phyloP scores from a whole-genome alignment of 108 stramenopile genomes.

The Cyclotella sp. region DNA sequence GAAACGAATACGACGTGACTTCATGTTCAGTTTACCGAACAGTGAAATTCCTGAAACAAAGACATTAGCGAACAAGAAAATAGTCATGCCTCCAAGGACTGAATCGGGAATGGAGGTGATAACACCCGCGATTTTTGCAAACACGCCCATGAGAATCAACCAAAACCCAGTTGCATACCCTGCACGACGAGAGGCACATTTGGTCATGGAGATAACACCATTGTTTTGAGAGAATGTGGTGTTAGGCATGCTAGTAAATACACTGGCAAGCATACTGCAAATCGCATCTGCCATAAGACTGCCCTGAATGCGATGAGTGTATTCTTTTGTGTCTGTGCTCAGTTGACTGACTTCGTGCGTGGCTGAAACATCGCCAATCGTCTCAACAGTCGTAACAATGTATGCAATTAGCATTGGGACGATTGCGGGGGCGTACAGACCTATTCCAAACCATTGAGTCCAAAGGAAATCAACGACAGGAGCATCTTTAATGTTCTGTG shows the following conservation, averaged over 20 bases:
- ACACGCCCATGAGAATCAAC: conserved; percentile 78
- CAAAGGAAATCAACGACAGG: conserved; percentile 54
- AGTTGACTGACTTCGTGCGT: conserved; percentile 66
- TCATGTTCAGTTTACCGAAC: conserved; percentile 53
- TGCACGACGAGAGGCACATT: conserved; percentile 72
- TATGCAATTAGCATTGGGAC: conserved; percentile 60
- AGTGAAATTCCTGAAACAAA: conserved; percentile 59
- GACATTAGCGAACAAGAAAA: conserved; percentile 75
- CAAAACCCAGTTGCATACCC: conserved; percentile 62
- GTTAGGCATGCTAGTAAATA: conserved; percentile 64
- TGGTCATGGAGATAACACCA: conserved; percentile 77
- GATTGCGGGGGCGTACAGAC: conserved; percentile 54
- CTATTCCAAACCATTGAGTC: conserved; percentile 57
- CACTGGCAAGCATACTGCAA: conserved; percentile 51
- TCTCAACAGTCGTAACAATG: conserved; percentile 77
- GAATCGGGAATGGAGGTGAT: conserved; percentile 84
- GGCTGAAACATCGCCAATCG: conserved; percentile 74
- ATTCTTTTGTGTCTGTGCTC: conserved; percentile 47
- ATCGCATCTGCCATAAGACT: conserved; percentile 64
- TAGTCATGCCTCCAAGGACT: conserved; percentile 83
- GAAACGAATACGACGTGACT: conserved; percentile 66
- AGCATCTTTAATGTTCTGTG: conserved; percentile 32
- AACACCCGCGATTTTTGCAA: conserved; percentile 76
- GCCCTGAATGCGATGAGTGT: conserved; percentile 64
- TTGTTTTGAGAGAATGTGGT: conserved; percentile 84